Percentiles rank a stretch among this genome's conserved stretches.
These are phyloP conservation scores for Exophiala aquamarina DNA, from an alignment of 2,329 filamentous ascomycete species.

Conservation along the genomic window DNA sequence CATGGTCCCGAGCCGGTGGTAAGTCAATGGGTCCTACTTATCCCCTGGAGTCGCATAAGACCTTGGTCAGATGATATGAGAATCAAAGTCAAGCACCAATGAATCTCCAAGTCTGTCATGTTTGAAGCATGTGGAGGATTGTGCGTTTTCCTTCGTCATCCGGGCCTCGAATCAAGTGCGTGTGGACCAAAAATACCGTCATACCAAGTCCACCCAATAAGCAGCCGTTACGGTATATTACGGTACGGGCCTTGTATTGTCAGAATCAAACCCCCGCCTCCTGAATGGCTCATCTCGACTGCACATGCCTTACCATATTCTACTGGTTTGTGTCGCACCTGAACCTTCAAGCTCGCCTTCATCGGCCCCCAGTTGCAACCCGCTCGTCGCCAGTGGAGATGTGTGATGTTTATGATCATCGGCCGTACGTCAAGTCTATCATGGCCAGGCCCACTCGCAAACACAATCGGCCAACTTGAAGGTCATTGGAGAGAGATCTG, in stretches of 20 bases:
- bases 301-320: conserved; percentile 12
- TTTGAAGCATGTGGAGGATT: conserved; percentile 17
- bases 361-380: conserved; percentile 4
- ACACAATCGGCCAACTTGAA: conserved; percentile 13
- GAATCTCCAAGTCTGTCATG: conserved; percentile 12
- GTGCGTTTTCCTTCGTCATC: conserved; percentile 9
- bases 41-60: conserved; percentile 21
- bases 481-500: conserved; percentile 11
- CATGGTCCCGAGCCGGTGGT: conserved; percentile 5
- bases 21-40: conserved; percentile 6
- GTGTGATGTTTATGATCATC: conserved; percentile 4
- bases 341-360: conserved; percentile 3
- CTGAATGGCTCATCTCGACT: conserved; percentile 15
- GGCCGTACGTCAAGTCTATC: conserved; percentile 13
- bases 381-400: conserved; percentile 11
- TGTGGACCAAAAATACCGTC: conserved; percentile 16
- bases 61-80: conserved; percentile 27
- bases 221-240: conserved; percentile 16
- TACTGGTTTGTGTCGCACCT: conserved; percentile 13
- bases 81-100: conserved; percentile 16
- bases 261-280: conserved; percentile 5
- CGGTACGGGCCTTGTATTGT: conserved; percentile 21
- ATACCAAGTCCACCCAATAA: conserved; percentile 14
- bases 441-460: conserved; percentile 1
- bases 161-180: conserved; percentile 19